Conservation (phyloP, 179 eudicot species). For the Beta lomatogona region DNA sequence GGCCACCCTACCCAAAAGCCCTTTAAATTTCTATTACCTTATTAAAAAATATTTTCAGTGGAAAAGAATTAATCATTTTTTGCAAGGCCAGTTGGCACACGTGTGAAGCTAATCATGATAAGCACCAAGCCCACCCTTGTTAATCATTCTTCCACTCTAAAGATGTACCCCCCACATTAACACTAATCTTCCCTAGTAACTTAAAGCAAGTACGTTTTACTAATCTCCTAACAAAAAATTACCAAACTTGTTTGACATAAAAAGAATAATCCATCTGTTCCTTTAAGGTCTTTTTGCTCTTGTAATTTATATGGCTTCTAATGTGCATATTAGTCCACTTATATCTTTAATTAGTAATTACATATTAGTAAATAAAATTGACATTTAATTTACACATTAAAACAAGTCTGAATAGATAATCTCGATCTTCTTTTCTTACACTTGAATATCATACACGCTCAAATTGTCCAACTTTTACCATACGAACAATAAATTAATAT, state of each 20-base stretch:
- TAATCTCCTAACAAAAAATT: neutral
- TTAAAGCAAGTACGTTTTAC: neutral
- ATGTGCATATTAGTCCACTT: no score
- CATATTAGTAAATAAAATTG: no score
- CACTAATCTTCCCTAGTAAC: slow-evolving; percentile 19
- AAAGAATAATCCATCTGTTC: no score
- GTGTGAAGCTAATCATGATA: slow-evolving; percentile 64
- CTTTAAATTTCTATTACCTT: slow-evolving; percentile 2
- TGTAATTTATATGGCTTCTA: no score
- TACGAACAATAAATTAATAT: neutral
- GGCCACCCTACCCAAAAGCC: slow-evolving; percentile 13
- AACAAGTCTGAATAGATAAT: no score
- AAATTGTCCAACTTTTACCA: neutral
- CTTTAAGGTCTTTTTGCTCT: no score
- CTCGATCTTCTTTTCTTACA: no score
- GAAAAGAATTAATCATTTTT: slow-evolving; percentile 21
- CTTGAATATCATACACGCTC: no score
- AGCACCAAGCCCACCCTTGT: slow-evolving; percentile 46
- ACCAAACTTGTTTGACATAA: neutral
- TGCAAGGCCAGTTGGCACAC: slow-evolving; percentile 67
- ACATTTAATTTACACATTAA: no score
- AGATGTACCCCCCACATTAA: slow-evolving; percentile 6
- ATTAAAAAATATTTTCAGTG: neutral
- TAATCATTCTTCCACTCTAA: slow-evolving; percentile 50
- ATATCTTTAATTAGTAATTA: no score